Evolutionary conservation across 148 eudicot species (phyloP).

Genomic region (Cornus kousa): DNA sequence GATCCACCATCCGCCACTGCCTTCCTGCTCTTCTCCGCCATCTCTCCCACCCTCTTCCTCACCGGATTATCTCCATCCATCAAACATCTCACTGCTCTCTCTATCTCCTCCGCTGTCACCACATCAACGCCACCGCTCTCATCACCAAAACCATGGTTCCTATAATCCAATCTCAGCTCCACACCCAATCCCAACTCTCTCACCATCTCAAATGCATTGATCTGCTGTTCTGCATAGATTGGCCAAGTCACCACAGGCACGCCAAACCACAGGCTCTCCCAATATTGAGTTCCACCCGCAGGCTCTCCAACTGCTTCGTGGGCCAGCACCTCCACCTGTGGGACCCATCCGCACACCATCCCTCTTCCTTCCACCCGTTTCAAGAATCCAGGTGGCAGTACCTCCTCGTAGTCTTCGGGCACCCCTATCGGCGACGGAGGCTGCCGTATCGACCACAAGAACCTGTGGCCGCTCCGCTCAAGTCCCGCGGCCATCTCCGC

Average conservation of each 20-base stretch:
- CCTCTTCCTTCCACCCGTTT: slow-evolving; percentile 25
- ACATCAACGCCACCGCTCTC: not conserved
- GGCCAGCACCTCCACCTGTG: slow-evolving; percentile 21
- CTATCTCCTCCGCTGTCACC: slow-evolving; percentile 31
- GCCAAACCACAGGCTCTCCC: slow-evolving; percentile 37
- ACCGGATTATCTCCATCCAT: slow-evolving; percentile 16
- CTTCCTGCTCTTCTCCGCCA: slow-evolving; percentile 20
- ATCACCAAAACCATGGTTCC: not conserved
- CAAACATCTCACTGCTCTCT: slow-evolving; percentile 16
- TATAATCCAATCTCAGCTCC: slow-evolving; percentile 29
- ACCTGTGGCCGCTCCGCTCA: slow-evolving; percentile 29
- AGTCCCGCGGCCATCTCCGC: slow-evolving; percentile 35
- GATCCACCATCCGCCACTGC: slow-evolving; percentile 34
- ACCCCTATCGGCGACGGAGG: not conserved
- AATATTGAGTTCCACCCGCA: slow-evolving; percentile 41
- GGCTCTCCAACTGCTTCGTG: slow-evolving; percentile 25
- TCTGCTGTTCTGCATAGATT: slow-evolving; percentile 27
- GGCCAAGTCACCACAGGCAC: slow-evolving; percentile 37
- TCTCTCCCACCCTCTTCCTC: slow-evolving; percentile 16
- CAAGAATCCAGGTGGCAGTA: slow-evolving; percentile 34
- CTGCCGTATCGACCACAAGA: slow-evolving; percentile 34
- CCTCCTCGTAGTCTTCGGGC: slow-evolving; percentile 14
- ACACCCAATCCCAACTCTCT: slow-evolving; percentile 23
- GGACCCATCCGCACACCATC: slow-evolving; percentile 39
- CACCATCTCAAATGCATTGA: slow-evolving; percentile 26